Evolutionary conservation across 2,329 filamentous ascomycete genomes (phyloP), one percentile per base, ranked within the genome.

Genomic region (Scytalidium sp.): DNA sequence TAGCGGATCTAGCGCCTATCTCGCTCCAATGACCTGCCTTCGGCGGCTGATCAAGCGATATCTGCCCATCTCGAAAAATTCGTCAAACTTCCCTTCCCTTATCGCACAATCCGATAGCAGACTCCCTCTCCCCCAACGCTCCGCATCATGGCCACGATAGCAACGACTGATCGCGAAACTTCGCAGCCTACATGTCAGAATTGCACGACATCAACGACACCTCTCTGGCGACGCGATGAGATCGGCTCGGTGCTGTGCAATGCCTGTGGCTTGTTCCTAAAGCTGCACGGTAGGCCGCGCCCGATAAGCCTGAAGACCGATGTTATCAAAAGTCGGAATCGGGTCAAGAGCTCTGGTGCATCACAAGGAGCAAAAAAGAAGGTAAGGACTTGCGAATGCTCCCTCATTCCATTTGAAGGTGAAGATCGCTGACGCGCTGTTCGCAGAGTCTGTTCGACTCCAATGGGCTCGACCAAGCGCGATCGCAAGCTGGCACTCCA

Each of bases 241-340:
- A 84, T 87, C 63, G 94, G 94, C 59, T 88, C 91, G 1, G 93
- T 99, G 32, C 87, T 99, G 46, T 99, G 94, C 84, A 99, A 99
- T 74, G 94, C 94, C 64, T 99, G 94, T 72, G 94, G 94, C 52
- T 81, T 99, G 50, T 99, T 97, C 71, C 81, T 97, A 64, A 99
- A 99, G 79, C 80, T 99, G 60, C 94, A 99, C 68, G 92, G 92
- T 56, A 88, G 92, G 21, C 84, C 94, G 53, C 86, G 94, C 50
- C 94, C 94, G 60, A 97, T 96, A 68, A 96, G 90, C 61, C 81
- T 99, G 62, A 99, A 99, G 79, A 97, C 94, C 44, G 94, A 99
- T 76, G 93, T 97, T 60, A 99, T 99, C 75, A 99, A 99, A 78
- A 97, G 92, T 75, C 90, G 94, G 64, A 99, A 99, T 73, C 85